Percentiles rank a stretch among this genome's conserved stretches.
Conservation (phyloP, 106 monocot genomes). For the Acanthochlamys bracteata region DNA sequence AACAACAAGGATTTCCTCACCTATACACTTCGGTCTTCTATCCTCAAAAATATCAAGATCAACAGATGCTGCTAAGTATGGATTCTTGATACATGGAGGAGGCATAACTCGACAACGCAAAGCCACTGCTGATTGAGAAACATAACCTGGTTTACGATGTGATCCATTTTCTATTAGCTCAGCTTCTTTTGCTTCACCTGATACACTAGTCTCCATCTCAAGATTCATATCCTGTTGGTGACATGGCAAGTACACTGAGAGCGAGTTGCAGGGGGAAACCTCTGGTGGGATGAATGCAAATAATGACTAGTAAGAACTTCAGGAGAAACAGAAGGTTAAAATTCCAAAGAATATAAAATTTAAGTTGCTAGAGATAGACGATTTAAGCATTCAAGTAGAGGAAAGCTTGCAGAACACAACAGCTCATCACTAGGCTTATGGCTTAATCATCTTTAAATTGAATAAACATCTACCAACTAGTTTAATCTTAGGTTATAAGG, state of each 20-base stretch:
- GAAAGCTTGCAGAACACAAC: no score
- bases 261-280: conserved; percentile 18
- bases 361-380: no score
- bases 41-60: conserved; percentile 50
- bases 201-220: conserved; percentile 16
- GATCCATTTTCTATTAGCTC: conserved; percentile 13
- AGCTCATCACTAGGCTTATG: no score
- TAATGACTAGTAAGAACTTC: not conserved
- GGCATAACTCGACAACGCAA: conserved; percentile 85
- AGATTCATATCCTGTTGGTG: conserved; percentile 21
- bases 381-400: no score
- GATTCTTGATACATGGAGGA: conserved; percentile 93
- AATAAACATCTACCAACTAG: no score
- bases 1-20: conserved; percentile 24
- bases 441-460: no score
- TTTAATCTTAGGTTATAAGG: no score
- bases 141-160: conserved; percentile 51
- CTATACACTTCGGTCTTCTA: conserved; percentile 47
- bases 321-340: not conserved
- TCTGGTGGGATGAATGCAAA: conserved; percentile 24
- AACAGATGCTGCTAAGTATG: conserved; percentile 41
- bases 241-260: conserved; percentile 14
- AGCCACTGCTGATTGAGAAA: conserved; percentile 79
- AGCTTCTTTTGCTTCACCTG: conserved; percentile 10
- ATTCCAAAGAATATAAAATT: not conserved